A percentile compares a stretch with the other conserved stretches of the same genome.
These are phyloP conservation scores for Leccinum variicolor DNA, from an alignment of 768 basidiomycete genomes.

Conservation along the genomic window DNA sequence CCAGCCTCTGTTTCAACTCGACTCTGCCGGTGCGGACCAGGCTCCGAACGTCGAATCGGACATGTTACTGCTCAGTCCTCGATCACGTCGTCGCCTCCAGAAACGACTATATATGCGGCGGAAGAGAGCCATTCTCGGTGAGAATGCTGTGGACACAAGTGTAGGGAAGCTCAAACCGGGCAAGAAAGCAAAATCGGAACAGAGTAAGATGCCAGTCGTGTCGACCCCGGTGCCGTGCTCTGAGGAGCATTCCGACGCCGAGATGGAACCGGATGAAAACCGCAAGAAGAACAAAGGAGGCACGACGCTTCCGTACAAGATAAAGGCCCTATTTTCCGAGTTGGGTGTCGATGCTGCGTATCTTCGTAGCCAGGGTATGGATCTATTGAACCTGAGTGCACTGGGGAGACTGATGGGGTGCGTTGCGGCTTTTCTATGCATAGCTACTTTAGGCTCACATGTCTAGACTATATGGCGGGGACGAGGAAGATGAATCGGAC, in stretches of 20 bases:
- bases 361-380: constrained; percentile 42
- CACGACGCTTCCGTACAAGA: constrained; percentile 43
- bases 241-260: constrained; percentile 6
- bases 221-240: constrained; percentile 8
- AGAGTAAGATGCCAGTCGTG: neutral
- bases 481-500: constrained; percentile 21
- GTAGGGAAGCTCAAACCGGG: constrained; percentile 40
- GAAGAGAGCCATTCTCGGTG: constrained; percentile 53
- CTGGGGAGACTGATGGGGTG: constrained; percentile 42
- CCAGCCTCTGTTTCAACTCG: neutral
- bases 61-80: constrained; percentile 39
- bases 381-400: constrained; percentile 36
- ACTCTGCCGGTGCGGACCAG: neutral
- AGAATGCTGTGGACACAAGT: constrained; percentile 11
- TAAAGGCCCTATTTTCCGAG: constrained; percentile 39
- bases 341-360: constrained; percentile 44
- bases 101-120: constrained; percentile 74
- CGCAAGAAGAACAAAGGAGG: constrained; percentile 31
- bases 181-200: constrained; percentile 13
- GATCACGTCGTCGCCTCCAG: constrained; percentile 49
- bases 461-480: constrained; percentile 25
- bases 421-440: constrained; percentile 25
- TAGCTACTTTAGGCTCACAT: neutral
- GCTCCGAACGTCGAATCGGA: constrained; percentile 10
- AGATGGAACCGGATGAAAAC: constrained; percentile 10